phyloP scores from a whole-genome alignment of 2,329 filamentous ascomycete genomes.

The Paracoccidioides brasiliensis region DNA sequence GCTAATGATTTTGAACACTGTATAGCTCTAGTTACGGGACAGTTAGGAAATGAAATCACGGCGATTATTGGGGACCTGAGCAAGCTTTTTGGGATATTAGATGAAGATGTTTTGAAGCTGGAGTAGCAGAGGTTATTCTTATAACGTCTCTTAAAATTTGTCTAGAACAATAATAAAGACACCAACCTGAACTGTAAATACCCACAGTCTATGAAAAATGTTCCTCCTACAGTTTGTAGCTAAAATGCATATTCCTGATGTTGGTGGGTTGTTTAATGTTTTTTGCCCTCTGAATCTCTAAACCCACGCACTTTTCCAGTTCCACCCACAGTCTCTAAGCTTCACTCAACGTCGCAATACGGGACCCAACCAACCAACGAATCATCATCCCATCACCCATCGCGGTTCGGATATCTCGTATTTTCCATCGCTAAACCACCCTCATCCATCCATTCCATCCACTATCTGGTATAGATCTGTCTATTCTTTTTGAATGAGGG shows the following conservation, averaged over 20 bases:
- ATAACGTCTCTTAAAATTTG: background rate
- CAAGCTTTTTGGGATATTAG: slow-evolving; percentile 46
- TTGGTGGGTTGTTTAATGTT: no score
- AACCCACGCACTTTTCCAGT: background rate
- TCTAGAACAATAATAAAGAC: no score
- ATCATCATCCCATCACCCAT: background rate
- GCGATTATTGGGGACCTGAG: slow-evolving; percentile 44
- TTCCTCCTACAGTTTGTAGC: no score
- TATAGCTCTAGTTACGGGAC: slow-evolving; percentile 48
- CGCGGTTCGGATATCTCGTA: background rate
- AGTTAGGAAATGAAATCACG: slow-evolving; percentile 43
- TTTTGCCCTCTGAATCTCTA: background rate
- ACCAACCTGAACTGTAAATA: no score
- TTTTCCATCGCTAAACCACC: slow-evolving; percentile 1
- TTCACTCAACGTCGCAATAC: background rate
- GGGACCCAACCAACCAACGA: background rate
- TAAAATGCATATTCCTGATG: no score
- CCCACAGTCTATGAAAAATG: no score
- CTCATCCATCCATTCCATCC: background rate
- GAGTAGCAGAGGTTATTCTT: slow-evolving; percentile 22
- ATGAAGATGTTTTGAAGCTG: slow-evolving; percentile 48
- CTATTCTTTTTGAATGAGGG: slow-evolving; percentile 24
- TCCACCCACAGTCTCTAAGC: background rate
- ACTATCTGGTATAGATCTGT: background rate
- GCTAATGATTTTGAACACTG: slow-evolving; percentile 4